These are phyloP conservation scores for Fabrea salina DNA, from an alignment of 169 alveolate species.

Conservation along the genomic window DNA sequence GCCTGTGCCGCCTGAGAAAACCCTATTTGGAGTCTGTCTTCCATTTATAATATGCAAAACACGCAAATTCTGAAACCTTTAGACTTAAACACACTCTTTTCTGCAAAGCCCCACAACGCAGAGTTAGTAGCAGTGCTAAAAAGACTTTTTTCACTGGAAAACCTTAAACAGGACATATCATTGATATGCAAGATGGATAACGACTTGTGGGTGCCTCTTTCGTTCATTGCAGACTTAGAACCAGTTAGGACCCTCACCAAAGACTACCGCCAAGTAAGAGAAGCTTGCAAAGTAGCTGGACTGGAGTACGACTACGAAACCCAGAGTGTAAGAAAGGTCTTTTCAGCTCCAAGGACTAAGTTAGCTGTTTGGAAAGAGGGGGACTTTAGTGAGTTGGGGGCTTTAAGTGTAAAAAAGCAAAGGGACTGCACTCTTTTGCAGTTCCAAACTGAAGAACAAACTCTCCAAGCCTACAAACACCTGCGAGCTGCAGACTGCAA, in stretches of 20 bases:
- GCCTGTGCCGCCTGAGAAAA: neutral
- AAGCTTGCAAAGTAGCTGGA: neutral
- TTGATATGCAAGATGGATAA: neutral
- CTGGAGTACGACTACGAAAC: neutral
- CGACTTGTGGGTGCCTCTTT: constrained; percentile 18
- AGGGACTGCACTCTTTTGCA: neutral
- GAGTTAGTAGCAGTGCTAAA: constrained; percentile 8
- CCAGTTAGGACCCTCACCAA: constrained; percentile 1
- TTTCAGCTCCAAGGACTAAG: neutral
- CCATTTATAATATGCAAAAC: too few species aligned
- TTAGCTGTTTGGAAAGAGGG: neutral
- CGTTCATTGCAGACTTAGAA: neutral
- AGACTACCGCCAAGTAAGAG: neutral
- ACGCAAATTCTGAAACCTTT: too few species aligned
- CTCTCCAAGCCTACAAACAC: neutral
- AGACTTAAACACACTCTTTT: too few species aligned
- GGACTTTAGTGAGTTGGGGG: neutral
- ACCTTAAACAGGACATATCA: neutral
- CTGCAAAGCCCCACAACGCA: too few species aligned
- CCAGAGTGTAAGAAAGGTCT: neutral
- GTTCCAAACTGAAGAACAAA: neutral
- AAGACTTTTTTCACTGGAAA: constrained; percentile 2
- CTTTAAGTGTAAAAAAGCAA: neutral
- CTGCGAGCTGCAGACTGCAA: neutral
- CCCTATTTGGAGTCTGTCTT: neutral